These are phyloP conservation scores for Paecilomyces sp. DNA, from an alignment of 2,329 filamentous ascomycete genomes.

Conservation along the genomic window DNA sequence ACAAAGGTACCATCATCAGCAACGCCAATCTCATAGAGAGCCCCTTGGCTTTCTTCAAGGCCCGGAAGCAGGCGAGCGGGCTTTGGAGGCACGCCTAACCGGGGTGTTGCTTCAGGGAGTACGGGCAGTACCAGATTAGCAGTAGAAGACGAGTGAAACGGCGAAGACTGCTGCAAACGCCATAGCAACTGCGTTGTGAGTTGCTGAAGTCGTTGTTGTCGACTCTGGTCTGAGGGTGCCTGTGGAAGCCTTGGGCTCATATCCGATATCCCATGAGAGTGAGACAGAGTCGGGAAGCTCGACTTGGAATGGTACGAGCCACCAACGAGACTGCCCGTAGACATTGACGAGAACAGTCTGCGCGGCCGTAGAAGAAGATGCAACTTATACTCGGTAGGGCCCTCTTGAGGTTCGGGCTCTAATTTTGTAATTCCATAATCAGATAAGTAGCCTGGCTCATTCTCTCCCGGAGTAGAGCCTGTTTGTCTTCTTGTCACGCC, in stretches of 20 bases:
- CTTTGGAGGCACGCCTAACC: conserved; percentile 50
- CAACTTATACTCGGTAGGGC: conserved; percentile 93
- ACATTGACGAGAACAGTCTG: conserved; percentile 64
- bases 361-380: conserved; percentile 78
- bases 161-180: conserved; percentile 90
- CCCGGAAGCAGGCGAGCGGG: conserved; percentile 58
- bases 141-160: conserved; percentile 75
- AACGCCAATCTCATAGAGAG: conserved; percentile 93
- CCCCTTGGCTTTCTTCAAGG: conserved; percentile 85
- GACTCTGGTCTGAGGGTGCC: conserved; percentile 56
- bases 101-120: conserved; percentile 57
- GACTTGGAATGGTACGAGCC: conserved; percentile 44
- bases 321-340: conserved; percentile 51
- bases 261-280: conserved; percentile 21
- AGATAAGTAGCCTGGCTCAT: conserved; percentile 30
- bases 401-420: conserved; percentile 85
- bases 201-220: conserved; percentile 80
- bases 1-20: conserved; percentile 89
- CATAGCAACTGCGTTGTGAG: conserved; percentile 92
- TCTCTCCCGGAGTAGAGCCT: conserved; percentile 32
- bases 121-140: conserved; percentile 68
- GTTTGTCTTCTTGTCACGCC: conserved; percentile 19
- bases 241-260: conserved; percentile 29
- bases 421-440: conserved; percentile 67
- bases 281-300: conserved; percentile 14